phyloP scores from a whole-genome alignment of 257 asterid genomes.

The Nicotiana attenuata region DNA sequence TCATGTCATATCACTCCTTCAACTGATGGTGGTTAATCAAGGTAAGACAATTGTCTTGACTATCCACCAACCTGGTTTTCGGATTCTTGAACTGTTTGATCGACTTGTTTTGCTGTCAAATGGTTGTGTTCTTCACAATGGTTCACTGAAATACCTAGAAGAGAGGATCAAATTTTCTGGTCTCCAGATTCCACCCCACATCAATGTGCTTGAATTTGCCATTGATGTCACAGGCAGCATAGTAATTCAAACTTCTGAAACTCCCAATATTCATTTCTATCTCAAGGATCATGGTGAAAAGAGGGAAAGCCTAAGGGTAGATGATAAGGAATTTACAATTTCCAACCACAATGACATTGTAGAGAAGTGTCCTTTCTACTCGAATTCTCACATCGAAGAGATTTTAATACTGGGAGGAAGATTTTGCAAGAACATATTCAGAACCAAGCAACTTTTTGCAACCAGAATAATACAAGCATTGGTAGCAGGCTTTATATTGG shows the following conservation, averaged over 20 bases:
- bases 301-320: not conserved
- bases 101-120: constrained; percentile 56
- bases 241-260: constrained; percentile 21
- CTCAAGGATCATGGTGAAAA: not conserved
- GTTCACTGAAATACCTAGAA: constrained; percentile 47
- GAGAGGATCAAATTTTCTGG: constrained; percentile 36
- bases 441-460: constrained; percentile 69
- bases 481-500: constrained; percentile 54
- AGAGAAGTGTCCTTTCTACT: constrained; percentile 18
- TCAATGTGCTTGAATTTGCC: constrained; percentile 78
- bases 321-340: not conserved
- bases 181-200: constrained; percentile 45
- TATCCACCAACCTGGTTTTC: constrained; percentile 85
- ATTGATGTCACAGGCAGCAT: constrained; percentile 41
- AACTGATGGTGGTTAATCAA: constrained; percentile 40
- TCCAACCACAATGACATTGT: not conserved
- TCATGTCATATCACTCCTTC: constrained; percentile 46
- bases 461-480: constrained; percentile 56
- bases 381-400: constrained; percentile 45
- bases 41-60: constrained; percentile 60
- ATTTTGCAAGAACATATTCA: constrained; percentile 60
- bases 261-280: constrained; percentile 6
- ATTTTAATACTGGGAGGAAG: constrained; percentile 49
- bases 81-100: constrained; percentile 66
- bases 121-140: constrained; percentile 58